Evolutionary conservation across 257 asterid genomes (phyloP).

Genomic region (Scutellaria galericulata): DNA sequence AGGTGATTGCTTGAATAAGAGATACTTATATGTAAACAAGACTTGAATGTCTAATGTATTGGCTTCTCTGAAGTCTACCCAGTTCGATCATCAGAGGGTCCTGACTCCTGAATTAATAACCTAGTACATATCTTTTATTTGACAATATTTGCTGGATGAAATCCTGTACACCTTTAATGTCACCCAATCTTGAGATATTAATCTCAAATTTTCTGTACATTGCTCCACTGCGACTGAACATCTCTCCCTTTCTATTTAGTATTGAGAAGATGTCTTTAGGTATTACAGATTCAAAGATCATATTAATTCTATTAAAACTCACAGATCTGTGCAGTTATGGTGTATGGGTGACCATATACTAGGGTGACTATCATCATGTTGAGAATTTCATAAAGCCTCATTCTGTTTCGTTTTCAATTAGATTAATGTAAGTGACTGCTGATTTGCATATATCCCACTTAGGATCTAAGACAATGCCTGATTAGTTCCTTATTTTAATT

Average conservation of each 20-base stretch:
- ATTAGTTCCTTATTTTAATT: conserved; percentile 13
- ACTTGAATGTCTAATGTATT: conserved; percentile 1
- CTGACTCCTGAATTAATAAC: conserved; percentile 8
- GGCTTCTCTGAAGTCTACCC: conserved; percentile 20
- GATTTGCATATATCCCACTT: conserved; percentile 24
- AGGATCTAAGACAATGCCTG: conserved; percentile 13
- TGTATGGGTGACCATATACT: conserved; percentile 18
- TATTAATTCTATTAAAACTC: conserved; percentile 20
- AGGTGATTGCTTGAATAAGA: conserved; percentile 25
- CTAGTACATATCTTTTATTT: not conserved
- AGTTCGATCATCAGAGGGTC: conserved; percentile 15
- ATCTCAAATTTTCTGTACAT: conserved; percentile 23
- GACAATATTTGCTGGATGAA: conserved; percentile 22
- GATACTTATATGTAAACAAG: conserved; percentile 22
- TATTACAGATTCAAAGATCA: conserved; percentile 17
- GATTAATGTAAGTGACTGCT: conserved; percentile 8
- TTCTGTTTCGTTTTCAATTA: not conserved
- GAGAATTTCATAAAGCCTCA: conserved; percentile 27
- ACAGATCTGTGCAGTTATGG: conserved; percentile 11
- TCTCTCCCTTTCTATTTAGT: not conserved
- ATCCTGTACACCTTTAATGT: conserved; percentile 3
- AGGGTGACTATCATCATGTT: not conserved
- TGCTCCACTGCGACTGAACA: not conserved
- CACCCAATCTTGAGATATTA: conserved; percentile 7
- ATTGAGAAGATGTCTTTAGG: conserved; percentile 13